Conservation (phyloP, 345 rosid genomes). For the Clarkia xantiana region DNA sequence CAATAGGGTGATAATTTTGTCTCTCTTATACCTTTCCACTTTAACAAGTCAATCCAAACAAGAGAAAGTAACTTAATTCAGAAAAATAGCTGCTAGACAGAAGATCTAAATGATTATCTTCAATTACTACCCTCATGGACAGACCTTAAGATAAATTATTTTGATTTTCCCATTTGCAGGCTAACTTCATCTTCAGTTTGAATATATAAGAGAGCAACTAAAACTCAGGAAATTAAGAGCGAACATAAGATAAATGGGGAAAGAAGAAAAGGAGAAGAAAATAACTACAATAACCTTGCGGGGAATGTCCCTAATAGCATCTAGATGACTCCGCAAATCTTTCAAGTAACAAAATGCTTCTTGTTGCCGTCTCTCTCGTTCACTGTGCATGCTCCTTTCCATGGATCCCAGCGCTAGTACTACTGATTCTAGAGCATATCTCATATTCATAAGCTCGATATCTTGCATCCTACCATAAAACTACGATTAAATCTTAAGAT, state of each 20-base stretch:
- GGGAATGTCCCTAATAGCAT: slow-evolving; percentile 57
- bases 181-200: neutral
- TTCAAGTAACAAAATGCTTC: slow-evolving; percentile 56
- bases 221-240: neutral
- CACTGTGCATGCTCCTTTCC: slow-evolving; percentile 38
- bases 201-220: neutral
- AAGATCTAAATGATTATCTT: too few relatives aligned
- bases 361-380: slow-evolving; percentile 31
- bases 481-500: neutral
- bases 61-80: too few relatives aligned
- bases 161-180: too few relatives aligned
- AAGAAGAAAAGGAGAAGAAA: neutral
- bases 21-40: too few relatives aligned
- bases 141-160: too few relatives aligned
- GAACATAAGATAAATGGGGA: neutral
- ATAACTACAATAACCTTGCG: slow-evolving; percentile 50
- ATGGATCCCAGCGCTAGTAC: slow-evolving; percentile 65
- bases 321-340: slow-evolving; percentile 62
- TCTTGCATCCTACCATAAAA: slow-evolving; percentile 58
- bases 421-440: slow-evolving; percentile 77
- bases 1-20: too few relatives aligned
- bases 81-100: too few relatives aligned
- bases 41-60: too few relatives aligned
- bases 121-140: too few relatives aligned
- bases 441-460: slow-evolving; percentile 92